phyloP scores from a whole-genome alignment of 768 basidiomycete species.

The Strobilomyces confusus region DNA sequence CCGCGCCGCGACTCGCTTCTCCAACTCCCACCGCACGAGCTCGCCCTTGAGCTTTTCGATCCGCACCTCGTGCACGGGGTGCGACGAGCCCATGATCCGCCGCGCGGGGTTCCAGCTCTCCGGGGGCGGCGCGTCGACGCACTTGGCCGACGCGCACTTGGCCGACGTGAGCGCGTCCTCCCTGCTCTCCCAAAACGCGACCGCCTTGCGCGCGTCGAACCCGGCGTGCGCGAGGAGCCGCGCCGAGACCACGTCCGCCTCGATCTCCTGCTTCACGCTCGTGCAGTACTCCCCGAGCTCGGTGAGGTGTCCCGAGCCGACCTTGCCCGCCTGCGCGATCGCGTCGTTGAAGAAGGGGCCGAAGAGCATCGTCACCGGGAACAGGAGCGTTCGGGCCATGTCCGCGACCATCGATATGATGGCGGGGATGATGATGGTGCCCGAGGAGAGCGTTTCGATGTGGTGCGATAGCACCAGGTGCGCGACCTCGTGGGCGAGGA shows the following conservation, averaged over 20 bases:
- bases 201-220: constrained; percentile 79
- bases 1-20: constrained; percentile 26
- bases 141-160: constrained; percentile 19
- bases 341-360: constrained; percentile 97
- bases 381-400: constrained; percentile 70
- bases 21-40: constrained; percentile 43
- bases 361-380: constrained; percentile 86
- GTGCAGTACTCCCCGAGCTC: constrained; percentile 75
- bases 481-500: constrained; percentile 90
- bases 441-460: constrained; percentile 85
- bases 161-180: constrained; percentile 25
- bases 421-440: constrained; percentile 77
- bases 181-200: constrained; percentile 78
- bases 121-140: constrained; percentile 6
- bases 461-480: constrained; percentile 91
- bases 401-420: constrained; percentile 75
- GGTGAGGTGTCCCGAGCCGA: constrained; percentile 70
- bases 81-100: constrained; percentile 37
- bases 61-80: constrained; percentile 44
- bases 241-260: constrained; percentile 87
- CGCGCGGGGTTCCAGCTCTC: constrained; percentile 19
- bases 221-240: constrained; percentile 90
- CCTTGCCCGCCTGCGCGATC: constrained; percentile 73
- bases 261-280: constrained; percentile 80
- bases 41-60: constrained; percentile 39